Evolutionary conservation across 202 grass and related monocot genomes (phyloP), one percentile per base, ranked within the genome.

Genomic region (Dendrocalamus latiflorus): DNA sequence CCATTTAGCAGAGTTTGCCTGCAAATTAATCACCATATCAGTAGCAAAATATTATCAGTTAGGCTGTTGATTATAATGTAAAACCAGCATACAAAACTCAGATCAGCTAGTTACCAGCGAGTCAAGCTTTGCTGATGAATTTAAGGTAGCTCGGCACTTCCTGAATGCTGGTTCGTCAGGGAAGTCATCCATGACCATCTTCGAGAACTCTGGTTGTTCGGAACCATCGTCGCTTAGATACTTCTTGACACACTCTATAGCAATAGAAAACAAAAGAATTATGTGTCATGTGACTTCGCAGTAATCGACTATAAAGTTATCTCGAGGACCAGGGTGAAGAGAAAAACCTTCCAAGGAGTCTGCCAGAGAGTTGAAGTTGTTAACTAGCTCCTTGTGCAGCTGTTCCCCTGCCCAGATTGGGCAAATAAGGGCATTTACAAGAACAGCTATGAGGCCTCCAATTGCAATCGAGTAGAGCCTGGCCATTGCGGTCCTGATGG

Each of bases 371-470:
- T 81, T 89, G 86, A 96, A 91, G 53, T 83, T 88, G 25, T 77
- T 83, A 54, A 96, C 90, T 39, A 96, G 90, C 83, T 96, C 93
- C 69, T 83, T 96, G 57, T 93, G 93, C 22, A 96, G 77, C 53
- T 93, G 86, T 79, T 96, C 93, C 55, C 93, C 93, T 63, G 90
- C 86, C 93, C 93, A 96, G 64, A 96, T 96, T 41, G 90, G 93
- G 73, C 68, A 89, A 63, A 93, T 83, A 28, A 92, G 45, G 62
- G 86, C 68, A 81, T 96, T 93, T 16, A 96, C 90, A 68, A 96
- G 69, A 55, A 96, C 90, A 25, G 93, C 90, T 36, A 93, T 78
- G 33, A 96, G 7, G 56, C 72, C 93, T 25, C 93, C 93, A 3
- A 96, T 93, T 30, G 90, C 93, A 64, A 96, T 96, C 16, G 93